Base-by-base conservation (phyloP, 257 asterid genomes). In the Scutellaria minor region DNA sequence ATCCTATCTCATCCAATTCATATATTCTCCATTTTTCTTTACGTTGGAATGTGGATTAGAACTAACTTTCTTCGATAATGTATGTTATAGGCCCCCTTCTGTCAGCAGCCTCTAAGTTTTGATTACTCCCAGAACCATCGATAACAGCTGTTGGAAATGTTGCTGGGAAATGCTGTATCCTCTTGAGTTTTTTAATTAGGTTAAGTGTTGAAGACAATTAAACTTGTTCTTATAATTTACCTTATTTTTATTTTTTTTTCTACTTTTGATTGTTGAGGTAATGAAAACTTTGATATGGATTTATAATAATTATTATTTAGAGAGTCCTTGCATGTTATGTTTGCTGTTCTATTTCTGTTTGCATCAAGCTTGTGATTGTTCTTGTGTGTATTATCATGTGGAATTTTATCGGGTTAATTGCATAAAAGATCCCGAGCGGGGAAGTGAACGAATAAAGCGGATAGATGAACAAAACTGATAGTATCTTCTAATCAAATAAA, bases 81-180 rank as follows among this genome's bases (percentile, higher is more conserved):
- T 68, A 71, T 78, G 57, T 68, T 81, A 87, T 77, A 89, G 98
- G 90, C 83, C 40, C 85, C 96, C 62, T 80, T 83, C 80, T 80
- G 82, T 71, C 96, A 85, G 86, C 98, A 92, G 81, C 98, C 96
- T 44, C 83, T 89, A 61, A 89, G 92, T 68, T 92, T 92, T 66
- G 96, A 84, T 76, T 86, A 86, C 85, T 77, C 88, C 27, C 96
- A 89, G 62, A 79, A 78, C 71, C 81, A 84, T 78, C 79, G 71
- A 46, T 78, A 78, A 69, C 79, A 39, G 3, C 47, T 5, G 60
- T 58, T 70, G 37, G 57, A 51, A 59, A 48, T 44, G 46, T 35
- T 60, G 20, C 61, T 70, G 63, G 79, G 71, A 51, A 67, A 62
- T 79, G 62, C 52, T 79, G 78, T 70, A 68, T 55, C 47, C 68